A percentile compares a stretch with the other conserved stretches of the same genome.
These are phyloP conservation scores for Cutaneotrichosporon spelunceum DNA, from an alignment of 1,284 basidiomycete genomes.

Conservation along the genomic window DNA sequence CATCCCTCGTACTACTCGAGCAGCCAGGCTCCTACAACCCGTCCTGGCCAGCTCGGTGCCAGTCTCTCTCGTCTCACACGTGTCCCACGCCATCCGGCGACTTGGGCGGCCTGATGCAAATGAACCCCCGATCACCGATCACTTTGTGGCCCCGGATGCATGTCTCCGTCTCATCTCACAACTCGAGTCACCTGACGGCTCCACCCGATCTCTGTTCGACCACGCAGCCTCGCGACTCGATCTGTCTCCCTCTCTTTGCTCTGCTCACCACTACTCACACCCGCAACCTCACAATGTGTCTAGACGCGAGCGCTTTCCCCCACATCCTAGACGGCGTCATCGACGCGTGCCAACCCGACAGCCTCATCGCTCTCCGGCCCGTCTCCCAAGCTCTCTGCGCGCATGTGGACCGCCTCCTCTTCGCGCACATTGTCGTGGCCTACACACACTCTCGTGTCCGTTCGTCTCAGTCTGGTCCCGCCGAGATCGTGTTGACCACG, in stretches of 20 bases:
- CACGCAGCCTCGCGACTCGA: neutral
- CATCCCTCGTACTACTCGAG: too few relatives aligned
- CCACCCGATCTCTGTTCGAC: neutral
- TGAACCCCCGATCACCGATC: neutral
- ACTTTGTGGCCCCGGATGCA: neutral
- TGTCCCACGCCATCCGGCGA: too few relatives aligned
- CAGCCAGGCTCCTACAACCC: too few relatives aligned
- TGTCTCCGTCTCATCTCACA: constrained; percentile 1
- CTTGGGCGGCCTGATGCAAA: too few relatives aligned
- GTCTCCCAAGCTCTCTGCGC: neutral
- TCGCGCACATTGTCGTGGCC: neutral
- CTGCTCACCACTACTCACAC: neutral
- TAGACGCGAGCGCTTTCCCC: neutral
- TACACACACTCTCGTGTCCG: neutral
- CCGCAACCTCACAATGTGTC: neutral
- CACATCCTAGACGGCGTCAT: constrained; percentile 6
- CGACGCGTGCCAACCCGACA: neutral
- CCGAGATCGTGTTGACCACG: neutral
- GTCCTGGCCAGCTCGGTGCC: too few relatives aligned
- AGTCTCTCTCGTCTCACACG: too few relatives aligned
- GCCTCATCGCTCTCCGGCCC: neutral
- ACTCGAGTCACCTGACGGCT: neutral
- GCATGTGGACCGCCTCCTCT: neutral
- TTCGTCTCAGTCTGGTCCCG: neutral
- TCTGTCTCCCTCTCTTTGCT: neutral